Evolutionary conservation across 2,329 filamentous ascomycete species (phyloP).

Genomic region (Alternaria sp.): DNA sequence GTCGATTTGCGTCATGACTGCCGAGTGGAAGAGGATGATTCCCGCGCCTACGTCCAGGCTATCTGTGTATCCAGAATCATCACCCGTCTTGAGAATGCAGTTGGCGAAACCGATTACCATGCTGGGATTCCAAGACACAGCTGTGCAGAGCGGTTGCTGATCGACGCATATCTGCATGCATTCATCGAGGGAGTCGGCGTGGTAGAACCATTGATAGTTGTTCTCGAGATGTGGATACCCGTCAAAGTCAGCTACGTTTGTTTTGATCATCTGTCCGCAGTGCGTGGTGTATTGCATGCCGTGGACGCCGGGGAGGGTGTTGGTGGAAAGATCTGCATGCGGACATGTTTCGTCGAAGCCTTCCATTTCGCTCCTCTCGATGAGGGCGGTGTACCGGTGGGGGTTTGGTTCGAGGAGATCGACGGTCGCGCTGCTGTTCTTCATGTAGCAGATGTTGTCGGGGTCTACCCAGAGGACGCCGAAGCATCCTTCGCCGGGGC

Average conservation of each 20-base stretch:
- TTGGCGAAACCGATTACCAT: slow-evolving; percentile 42
- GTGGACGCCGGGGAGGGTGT: slow-evolving; percentile 25
- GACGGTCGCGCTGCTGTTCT: slow-evolving; percentile 29
- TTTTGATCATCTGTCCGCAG: slow-evolving; percentile 34
- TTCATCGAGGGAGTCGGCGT: slow-evolving; percentile 34
- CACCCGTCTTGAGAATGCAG: slow-evolving; percentile 39
- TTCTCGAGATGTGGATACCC: slow-evolving; percentile 21
- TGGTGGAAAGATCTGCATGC: slow-evolving; percentile 24
- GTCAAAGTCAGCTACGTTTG: slow-evolving; percentile 27
- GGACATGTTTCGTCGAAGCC: slow-evolving; percentile 31
- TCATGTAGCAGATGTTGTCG: slow-evolving; percentile 34
- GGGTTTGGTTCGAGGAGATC: slow-evolving; percentile 11
- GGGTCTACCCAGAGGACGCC: slow-evolving; percentile 33
- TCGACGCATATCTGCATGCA: slow-evolving; percentile 37
- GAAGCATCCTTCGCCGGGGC: slow-evolving; percentile 38
- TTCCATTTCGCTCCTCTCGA: slow-evolving; percentile 26
- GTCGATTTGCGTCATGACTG: slow-evolving; percentile 33
- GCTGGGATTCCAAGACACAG: slow-evolving; percentile 36
- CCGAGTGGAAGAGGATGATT: slow-evolving; percentile 24
- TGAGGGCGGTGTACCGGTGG: slow-evolving; percentile 29
- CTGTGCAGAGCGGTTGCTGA: slow-evolving; percentile 38
- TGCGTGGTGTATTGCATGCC: slow-evolving; percentile 38
- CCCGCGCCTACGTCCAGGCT: not conserved
- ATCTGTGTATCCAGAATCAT: slow-evolving; percentile 9
- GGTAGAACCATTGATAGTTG: slow-evolving; percentile 33